These are phyloP conservation scores for Polyporus tsugae DNA, from an alignment of 1,284 basidiomycete species.

Conservation along the genomic window DNA sequence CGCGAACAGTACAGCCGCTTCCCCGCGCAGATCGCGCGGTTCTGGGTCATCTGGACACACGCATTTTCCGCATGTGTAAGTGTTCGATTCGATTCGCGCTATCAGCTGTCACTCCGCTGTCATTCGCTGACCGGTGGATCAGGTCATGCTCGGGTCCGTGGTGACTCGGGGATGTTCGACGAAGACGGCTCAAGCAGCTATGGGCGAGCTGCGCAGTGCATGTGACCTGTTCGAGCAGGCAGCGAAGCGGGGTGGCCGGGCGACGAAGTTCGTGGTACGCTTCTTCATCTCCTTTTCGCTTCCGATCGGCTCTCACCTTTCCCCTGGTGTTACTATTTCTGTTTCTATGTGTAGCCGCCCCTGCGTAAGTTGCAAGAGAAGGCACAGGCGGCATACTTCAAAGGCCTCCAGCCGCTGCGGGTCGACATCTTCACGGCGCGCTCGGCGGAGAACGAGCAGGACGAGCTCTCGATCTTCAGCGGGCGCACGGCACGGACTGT, in stretches of 20 bases:
- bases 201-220: slow-evolving; percentile 65
- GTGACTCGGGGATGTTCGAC: slow-evolving; percentile 71
- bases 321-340: neutral
- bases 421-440: slow-evolving; percentile 64
- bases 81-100: slow-evolving; percentile 18
- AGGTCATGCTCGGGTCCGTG: slow-evolving; percentile 77
- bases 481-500: slow-evolving; percentile 69
- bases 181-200: slow-evolving; percentile 70
- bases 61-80: slow-evolving; percentile 68
- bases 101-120: neutral
- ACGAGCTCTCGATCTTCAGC: slow-evolving; percentile 77
- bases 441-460: slow-evolving; percentile 51
- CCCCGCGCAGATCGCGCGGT: slow-evolving; percentile 54
- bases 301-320: slow-evolving; percentile 14
- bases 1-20: slow-evolving; percentile 51
- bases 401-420: slow-evolving; percentile 52
- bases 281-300: neutral
- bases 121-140: neutral
- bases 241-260: slow-evolving; percentile 65
- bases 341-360: slow-evolving; percentile 55
- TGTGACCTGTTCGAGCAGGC: slow-evolving; percentile 69
- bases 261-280: slow-evolving; percentile 71
- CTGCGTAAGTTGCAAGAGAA: slow-evolving; percentile 65
- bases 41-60: slow-evolving; percentile 67
- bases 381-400: slow-evolving; percentile 61